Percentiles rank a stretch among this genome's conserved stretches.
Conservation (phyloP, 108 stramenopile genomes). For the Skeletonema costatum region DNA sequence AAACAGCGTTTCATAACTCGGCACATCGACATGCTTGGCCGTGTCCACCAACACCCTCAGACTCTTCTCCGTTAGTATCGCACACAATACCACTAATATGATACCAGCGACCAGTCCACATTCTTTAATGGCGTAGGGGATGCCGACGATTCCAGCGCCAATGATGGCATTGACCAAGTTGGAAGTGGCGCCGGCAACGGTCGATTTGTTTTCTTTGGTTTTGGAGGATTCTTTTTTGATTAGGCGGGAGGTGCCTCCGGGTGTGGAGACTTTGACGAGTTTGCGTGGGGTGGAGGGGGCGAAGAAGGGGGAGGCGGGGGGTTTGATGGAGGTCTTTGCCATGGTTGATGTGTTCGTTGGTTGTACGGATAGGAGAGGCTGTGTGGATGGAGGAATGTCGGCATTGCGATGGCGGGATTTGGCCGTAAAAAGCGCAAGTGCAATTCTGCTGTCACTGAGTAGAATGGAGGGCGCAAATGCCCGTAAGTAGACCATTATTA, state of each 20-base stretch:
- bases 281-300: constrained; percentile 48
- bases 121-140: constrained; percentile 85
- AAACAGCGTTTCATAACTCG: constrained; percentile 50
- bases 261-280: constrained; percentile 41
- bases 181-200: constrained; percentile 66
- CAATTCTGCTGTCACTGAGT: no score
- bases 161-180: constrained; percentile 89
- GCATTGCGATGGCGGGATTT: no score
- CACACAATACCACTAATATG: constrained; percentile 57
- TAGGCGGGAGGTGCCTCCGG: constrained; percentile 42
- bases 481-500: no score
- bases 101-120: constrained; percentile 79
- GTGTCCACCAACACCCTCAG: constrained; percentile 72
- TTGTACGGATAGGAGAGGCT: background rate
- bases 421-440: no score
- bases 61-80: constrained; percentile 65
- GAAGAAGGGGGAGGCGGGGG: constrained; percentile 49
- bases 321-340: constrained; percentile 2
- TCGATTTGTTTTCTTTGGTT: constrained; percentile 64
- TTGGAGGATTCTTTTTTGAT: constrained; percentile 26
- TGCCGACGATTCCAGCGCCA: constrained; percentile 87
- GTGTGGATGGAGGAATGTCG: no score
- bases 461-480: no score
- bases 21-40: constrained; percentile 77
- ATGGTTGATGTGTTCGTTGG: background rate